Evolutionary conservation across 2,329 filamentous ascomycete species (phyloP), one percentile per base, ranked within the genome.

Genomic region (Epichloe sylvatica): DNA sequence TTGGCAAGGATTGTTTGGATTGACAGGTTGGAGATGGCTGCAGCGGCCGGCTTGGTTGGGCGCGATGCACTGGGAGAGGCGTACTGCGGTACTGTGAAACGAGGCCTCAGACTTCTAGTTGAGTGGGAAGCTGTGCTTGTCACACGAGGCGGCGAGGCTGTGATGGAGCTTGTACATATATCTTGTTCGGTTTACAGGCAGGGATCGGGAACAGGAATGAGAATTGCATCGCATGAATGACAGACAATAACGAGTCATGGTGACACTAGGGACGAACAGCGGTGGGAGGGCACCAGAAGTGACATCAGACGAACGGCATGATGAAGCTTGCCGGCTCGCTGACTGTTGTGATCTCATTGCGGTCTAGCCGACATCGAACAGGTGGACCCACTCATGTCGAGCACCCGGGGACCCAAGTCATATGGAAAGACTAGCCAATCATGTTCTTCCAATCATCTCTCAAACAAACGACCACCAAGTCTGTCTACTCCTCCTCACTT

Each of bases 101-200:
- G 36, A 50, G 34, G 46, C 47, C 45, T 52, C 49, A 36, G 33
- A 43, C 21, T 38, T 39, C 5, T 19, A 4, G 45, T 21, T 34
- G 30, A 37, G 21, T 36, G 46, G 46, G 37, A 39, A 54, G 52
- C 53, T 51, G 49, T 39, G 49, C 54, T 51, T 41, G 37, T 25
- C 17, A 35, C 21, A 36, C 30, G 30, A 30, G 21, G 25, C 39
- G 36, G 25, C 38, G 25, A 33, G 54, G 55, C 53, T 49, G 58
- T 63, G 63, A 59, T 59, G 63, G 65, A 62, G 61, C 30, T 58
- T 69, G 67, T 69, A 68, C 62, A 69, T 68, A 67, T 64, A 62
- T 61, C 60, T 62, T 65, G 64, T 64, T 62, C 53, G 61, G 61
- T 59, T 57, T 59, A 62, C 58, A 17, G 61, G 56, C 55, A 57